phyloP scores from a whole-genome alignment of 768 basidiomycete species.

The Pilatotrama ljubarskyi region DNA sequence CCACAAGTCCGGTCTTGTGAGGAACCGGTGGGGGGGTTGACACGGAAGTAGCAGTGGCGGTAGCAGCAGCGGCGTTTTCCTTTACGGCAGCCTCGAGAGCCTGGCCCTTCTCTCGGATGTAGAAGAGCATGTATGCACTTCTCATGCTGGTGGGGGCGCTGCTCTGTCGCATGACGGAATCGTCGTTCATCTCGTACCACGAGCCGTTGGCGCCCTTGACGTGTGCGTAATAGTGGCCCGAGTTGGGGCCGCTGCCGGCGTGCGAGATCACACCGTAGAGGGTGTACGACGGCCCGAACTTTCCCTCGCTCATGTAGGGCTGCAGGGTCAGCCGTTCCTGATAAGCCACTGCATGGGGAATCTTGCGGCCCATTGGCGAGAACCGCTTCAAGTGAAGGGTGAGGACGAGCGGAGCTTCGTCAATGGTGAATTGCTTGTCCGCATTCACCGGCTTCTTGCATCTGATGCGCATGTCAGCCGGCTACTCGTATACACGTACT shows the following conservation, averaged over 20 bases:
- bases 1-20: constrained; percentile 43
- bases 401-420: constrained; percentile 83
- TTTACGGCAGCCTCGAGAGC: constrained; percentile 60
- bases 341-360: constrained; percentile 76
- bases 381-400: constrained; percentile 97
- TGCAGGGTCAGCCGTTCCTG: constrained; percentile 70
- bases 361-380: constrained; percentile 86
- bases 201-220: constrained; percentile 66
- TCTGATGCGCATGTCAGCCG: constrained; percentile 40
- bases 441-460: constrained; percentile 92
- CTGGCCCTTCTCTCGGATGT: constrained; percentile 80
- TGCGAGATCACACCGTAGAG: constrained; percentile 93
- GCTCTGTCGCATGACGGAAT: constrained; percentile 52
- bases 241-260: constrained; percentile 89
- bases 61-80: constrained; percentile 14
- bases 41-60: neutral
- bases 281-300: constrained; percentile 76
- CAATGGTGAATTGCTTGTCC: constrained; percentile 85
- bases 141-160: constrained; percentile 58
- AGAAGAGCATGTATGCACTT: constrained; percentile 93
- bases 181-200: constrained; percentile 97
- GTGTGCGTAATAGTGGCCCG: constrained; percentile 92
- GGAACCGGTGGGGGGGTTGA: constrained; percentile 27
- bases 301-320: constrained; percentile 80
- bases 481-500: neutral